Conservation (phyloP, 805 yeast genomes). For the Middelhovenomyces tepae region DNA sequence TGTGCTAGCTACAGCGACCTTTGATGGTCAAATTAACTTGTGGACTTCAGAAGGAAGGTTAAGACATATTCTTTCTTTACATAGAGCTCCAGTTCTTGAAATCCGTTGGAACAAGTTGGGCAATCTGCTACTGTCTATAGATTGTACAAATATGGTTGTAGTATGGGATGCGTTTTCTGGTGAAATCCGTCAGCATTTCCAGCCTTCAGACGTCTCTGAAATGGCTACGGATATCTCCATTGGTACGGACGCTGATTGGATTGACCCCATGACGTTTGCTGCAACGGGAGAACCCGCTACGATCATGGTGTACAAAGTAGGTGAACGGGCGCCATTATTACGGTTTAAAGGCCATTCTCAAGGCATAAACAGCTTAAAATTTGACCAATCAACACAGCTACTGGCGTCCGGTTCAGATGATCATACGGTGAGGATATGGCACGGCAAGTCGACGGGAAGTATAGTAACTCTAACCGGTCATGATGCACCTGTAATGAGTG, state of each 20-base stretch:
- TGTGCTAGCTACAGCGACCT: conserved; percentile 52
- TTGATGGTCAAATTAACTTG: conserved; percentile 65
- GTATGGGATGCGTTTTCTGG: conserved; percentile 63
- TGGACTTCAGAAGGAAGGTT: conserved; percentile 70
- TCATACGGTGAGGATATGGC: conserved; percentile 64
- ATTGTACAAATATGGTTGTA: conserved; percentile 42
- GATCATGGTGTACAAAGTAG: conserved; percentile 47
- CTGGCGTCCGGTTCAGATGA: conserved; percentile 77
- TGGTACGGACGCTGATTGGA: conserved; percentile 64
- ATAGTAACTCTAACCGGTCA: conserved; percentile 19
- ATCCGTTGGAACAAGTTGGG: conserved; percentile 56
- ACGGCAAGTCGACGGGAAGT: conserved; percentile 50
- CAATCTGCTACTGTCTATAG: conserved; percentile 49
- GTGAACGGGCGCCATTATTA: conserved; percentile 41
- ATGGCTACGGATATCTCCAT: conserved; percentile 13
- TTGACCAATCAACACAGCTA: conserved; percentile 42
- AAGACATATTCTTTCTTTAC: conserved; percentile 42
- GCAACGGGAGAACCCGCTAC: conserved; percentile 52
- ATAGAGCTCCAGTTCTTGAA: conserved; percentile 44
- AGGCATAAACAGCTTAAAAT: conserved; percentile 46
- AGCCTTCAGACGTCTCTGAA: conserved; percentile 8
- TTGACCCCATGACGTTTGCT: conserved; percentile 59
- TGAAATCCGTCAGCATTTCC: conserved; percentile 25
- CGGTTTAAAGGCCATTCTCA: conserved; percentile 57
- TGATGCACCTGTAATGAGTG: conserved; percentile 20